Base-by-base conservation (phyloP, 1,139 yeast genomes). In the Hemisphaericaspora xylanilytica region DNA sequence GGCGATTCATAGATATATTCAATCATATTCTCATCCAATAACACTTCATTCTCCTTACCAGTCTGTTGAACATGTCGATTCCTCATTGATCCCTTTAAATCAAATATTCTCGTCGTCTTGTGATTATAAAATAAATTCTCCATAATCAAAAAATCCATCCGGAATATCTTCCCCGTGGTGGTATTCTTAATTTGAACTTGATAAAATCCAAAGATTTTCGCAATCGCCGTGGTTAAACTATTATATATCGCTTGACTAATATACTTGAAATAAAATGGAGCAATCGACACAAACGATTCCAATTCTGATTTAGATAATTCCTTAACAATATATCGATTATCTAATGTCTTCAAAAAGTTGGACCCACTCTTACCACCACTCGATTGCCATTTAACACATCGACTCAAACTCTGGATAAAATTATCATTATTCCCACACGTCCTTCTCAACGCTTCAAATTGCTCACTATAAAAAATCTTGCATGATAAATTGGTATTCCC, bases 311-410 rank as follows among this genome's bases (percentile, higher is more conserved):
- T 87, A 3, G 96, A 82, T 40, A 94, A 69, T 55, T 92, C 96
- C 58, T 94, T 94, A 32, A 94, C 81, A 39, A 94, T 87, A 48
- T 90, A 80, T 43, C 97, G 67, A 55, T 90, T 88, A 61, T 94
- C 98, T 37, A 87, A 55, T 0, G 98, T 94, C 56, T 92, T 94
- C 61, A 94, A 68, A 60, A 94, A 94, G 14, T 89, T 88, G 2
- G 96, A 86, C 0, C 97, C 97, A 59, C 96, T 86, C 58, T 92
- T 92, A 31, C 99, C 99, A 28, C 99, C 99, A 33, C 84, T 78
- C 0, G 95, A 85, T 53, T 92, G 92, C 97, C 97, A 94, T 57
- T 89, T 87, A 24, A 89, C 78, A 63, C 99, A 92, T 46, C 98
- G 67, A 11, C 97, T 83, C 40, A 94, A 73, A 59, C 97, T 88